Evolutionary conservation across 148 eudicot genomes (phyloP).

Genomic region (Drosera capensis): DNA sequence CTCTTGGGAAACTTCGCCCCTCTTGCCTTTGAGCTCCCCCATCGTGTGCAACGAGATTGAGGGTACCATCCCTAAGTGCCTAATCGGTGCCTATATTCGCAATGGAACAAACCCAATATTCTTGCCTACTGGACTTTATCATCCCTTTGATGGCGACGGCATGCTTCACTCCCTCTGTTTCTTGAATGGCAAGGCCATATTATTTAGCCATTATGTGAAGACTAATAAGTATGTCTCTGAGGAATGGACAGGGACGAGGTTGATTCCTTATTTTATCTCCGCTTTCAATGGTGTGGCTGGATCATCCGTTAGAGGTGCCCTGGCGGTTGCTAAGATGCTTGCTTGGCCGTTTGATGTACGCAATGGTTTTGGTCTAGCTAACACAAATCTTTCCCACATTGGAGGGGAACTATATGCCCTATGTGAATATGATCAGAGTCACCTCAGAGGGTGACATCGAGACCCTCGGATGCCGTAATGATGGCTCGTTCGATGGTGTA

Average conservation of each 20-base stretch:
- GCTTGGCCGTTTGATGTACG: background rate
- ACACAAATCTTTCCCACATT: constrained; percentile 4
- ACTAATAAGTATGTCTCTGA: constrained; percentile 6
- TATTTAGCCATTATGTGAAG: constrained; percentile 8
- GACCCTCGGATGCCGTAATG: constrained; percentile 25
- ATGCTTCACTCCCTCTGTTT: constrained; percentile 7
- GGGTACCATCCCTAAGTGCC: constrained; percentile 6
- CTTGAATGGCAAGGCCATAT: constrained; percentile 1
- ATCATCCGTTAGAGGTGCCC: constrained; percentile 1
- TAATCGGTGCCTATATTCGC: constrained; percentile 14
- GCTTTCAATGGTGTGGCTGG: constrained; percentile 5
- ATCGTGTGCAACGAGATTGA: constrained; percentile 3
- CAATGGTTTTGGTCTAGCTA: background rate
- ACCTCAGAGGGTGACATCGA: constrained; percentile 21
- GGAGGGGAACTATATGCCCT: background rate
- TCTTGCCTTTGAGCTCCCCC: constrained; percentile 12
- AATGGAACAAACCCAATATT: constrained; percentile 11
- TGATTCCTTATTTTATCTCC: constrained; percentile 4
- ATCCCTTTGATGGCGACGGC: constrained; percentile 8
- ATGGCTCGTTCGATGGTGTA: constrained; percentile 16
- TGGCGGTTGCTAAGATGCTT: background rate
- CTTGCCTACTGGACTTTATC: no score
- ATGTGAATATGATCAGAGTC: constrained; percentile 1
- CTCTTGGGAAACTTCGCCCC: constrained; percentile 12
- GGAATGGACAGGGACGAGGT: background rate